Base-by-base conservation (phyloP, 2,329 filamentous ascomycete genomes). In the Gyromitra esculenta region DNA sequence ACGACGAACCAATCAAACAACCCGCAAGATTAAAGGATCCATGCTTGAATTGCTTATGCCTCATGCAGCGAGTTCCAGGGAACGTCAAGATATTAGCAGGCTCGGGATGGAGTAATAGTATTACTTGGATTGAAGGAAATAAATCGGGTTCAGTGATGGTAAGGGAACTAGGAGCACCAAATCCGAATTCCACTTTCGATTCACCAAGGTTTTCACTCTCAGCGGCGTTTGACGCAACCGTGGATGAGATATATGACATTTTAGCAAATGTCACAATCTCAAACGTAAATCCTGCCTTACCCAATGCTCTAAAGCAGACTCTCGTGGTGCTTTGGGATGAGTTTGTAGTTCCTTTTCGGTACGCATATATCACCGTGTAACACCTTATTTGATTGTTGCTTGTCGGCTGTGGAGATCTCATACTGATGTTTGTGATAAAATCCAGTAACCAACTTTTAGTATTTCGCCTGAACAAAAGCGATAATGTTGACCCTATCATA, bases 41-140 rank as follows among this genome's bases (percentile, higher is more conserved):
- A 21, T 73, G 70, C 21, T 11, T 66, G n/a, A 73, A 73, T 48
- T 73, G 70, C 41, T 48, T 59, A 60, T 50, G 41, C 35, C 39
- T 73, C 7, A 67, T 73, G 62, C 70, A 59, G 50, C 39, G 25
- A 5, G 11, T 73, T 5, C 60, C 70, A 6, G 7, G n/a, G 2
- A 39, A 39, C 15, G 43, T 67, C 15, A 48, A 35, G 1, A 60
- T 73, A 11, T 15, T 73, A 21, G 70, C 60, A 13, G 70, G 37
- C 11, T 59, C 62, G 18, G 70, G 70, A n/a, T 73, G 37, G 15
- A 66, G 70, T n/a, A 18, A 43, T 4, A 35, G 45, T 6, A 45
- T 52, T 21, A 25, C 9, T 9, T 73, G 70, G 70, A 54, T 50
- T 25, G 31, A 37, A 25, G 57, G 60, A 41, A 54, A 71, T 18